phyloP scores from a whole-genome alignment of 441 rosid genomes.

The Pelargonium citronellum region DNA sequence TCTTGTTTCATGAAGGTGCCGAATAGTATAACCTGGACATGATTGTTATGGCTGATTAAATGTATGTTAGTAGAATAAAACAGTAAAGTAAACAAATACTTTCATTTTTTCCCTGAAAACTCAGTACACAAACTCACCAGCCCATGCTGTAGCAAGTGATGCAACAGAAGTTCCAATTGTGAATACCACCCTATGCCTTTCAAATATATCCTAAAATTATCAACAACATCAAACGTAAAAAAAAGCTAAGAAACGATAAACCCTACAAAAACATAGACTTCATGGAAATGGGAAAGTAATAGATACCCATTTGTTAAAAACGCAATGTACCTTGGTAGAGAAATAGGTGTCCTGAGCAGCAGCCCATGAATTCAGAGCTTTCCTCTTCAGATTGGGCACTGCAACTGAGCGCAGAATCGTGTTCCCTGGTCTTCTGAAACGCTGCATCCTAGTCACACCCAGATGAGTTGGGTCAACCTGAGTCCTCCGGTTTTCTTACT shows the following conservation, averaged over 20 bases:
- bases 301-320: no score
- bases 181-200: constrained; percentile 8
- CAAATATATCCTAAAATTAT: constrained; percentile 1
- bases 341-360: no score
- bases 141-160: constrained; percentile 7
- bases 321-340: no score
- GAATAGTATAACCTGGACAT: constrained; percentile 2
- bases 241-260: background rate
- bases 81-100: background rate
- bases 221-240: background rate
- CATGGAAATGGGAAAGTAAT: background rate
- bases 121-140: background rate
- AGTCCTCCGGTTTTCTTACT: no score
- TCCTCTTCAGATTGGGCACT: no score
- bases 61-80: background rate
- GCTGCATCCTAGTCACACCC: no score
- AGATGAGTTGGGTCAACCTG: no score
- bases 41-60: background rate
- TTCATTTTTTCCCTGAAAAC: background rate
- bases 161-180: constrained; percentile 1
- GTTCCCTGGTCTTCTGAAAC: no score
- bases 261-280: background rate
- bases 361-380: no score
- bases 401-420: no score
- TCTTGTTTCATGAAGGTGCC: constrained; percentile 7